These are phyloP conservation scores for Phytopythium vexans DNA, from an alignment of 352 stramenopile genomes.

Conservation along the genomic window DNA sequence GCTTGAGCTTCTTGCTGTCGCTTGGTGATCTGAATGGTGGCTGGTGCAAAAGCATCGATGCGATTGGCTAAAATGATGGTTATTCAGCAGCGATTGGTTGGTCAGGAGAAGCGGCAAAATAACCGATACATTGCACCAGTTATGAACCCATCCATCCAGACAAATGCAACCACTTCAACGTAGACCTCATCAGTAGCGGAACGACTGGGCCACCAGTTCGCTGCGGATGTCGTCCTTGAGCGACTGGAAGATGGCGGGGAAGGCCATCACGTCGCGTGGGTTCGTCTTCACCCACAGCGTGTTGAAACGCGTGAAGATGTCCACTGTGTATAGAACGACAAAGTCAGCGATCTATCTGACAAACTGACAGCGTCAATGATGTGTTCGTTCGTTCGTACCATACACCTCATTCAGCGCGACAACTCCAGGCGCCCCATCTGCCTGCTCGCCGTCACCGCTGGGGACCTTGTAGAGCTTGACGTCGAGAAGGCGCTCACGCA, in stretches of 20 bases:
- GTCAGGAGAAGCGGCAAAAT: too few relatives aligned
- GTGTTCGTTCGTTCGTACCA: slow-evolving; percentile 28
- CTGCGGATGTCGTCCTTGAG: slow-evolving; percentile 67
- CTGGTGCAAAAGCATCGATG: slow-evolving; percentile 4
- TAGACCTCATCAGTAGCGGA: slow-evolving; percentile 42
- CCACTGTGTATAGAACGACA: slow-evolving; percentile 21
- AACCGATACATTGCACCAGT: too few relatives aligned
- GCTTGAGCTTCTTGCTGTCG: slow-evolving; percentile 5
- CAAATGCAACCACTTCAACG: neutral
- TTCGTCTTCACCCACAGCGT: slow-evolving; percentile 80
- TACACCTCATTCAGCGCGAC: slow-evolving; percentile 72
- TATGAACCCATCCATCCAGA: neutral
- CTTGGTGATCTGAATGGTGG: slow-evolving; percentile 7
- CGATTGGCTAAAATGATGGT: slow-evolving; percentile 13
- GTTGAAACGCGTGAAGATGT: slow-evolving; percentile 82
- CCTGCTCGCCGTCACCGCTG: slow-evolving; percentile 9
- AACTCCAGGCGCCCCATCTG: slow-evolving; percentile 35
- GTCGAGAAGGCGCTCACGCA: slow-evolving; percentile 75
- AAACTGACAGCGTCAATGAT: neutral
- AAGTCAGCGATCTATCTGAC: neutral
- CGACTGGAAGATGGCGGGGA: slow-evolving; percentile 78
- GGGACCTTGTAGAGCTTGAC: slow-evolving; percentile 59
- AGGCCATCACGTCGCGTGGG: slow-evolving; percentile 82
- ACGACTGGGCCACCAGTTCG: slow-evolving; percentile 57
- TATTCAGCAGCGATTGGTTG: too few relatives aligned